Conservation (phyloP, 805 yeast species). For the Candida caryicola region DNA sequence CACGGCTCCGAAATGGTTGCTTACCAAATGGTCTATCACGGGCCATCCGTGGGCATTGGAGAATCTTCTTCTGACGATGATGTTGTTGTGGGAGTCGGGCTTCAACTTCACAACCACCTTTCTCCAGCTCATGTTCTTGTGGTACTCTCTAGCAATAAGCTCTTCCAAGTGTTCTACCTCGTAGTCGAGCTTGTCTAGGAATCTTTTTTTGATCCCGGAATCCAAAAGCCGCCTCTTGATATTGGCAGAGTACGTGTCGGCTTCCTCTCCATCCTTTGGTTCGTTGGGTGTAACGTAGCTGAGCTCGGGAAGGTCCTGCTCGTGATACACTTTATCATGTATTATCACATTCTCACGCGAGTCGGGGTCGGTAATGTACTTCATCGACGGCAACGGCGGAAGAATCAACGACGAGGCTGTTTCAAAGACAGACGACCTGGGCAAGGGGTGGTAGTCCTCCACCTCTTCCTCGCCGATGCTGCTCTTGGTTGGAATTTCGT, state of each 20-base stretch:
- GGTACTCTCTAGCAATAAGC: slow-evolving; percentile 85
- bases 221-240: slow-evolving; percentile 1
- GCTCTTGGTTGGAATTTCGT: slow-evolving; percentile 11
- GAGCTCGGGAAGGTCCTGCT: slow-evolving; percentile 55
- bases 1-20: slow-evolving; percentile 52
- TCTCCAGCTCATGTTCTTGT: slow-evolving; percentile 79
- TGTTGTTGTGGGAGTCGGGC: slow-evolving; percentile 95
- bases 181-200: slow-evolving; percentile 24
- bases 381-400: slow-evolving; percentile 75
- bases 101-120: slow-evolving; percentile 81
- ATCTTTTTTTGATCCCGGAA: slow-evolving; percentile 11
- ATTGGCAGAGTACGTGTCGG: slow-evolving; percentile 9
- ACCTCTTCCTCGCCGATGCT: slow-evolving; percentile 6
- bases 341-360: slow-evolving; percentile 64
- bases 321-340: slow-evolving; percentile 77
- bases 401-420: slow-evolving; percentile 74
- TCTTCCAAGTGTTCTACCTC: slow-evolving; percentile 60
- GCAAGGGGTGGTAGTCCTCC: slow-evolving; percentile 34
- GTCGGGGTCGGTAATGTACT: slow-evolving; percentile 66
- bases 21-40: slow-evolving; percentile 77
- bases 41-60: slow-evolving; percentile 96
- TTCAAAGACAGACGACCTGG: slow-evolving; percentile 72
- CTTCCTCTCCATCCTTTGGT: neutral
- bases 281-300: neutral
- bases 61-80: slow-evolving; percentile 81